phyloP scores from a whole-genome alignment of 495 filamentous ascomycete species.

The Penicillium macrosclerotiorum region DNA sequence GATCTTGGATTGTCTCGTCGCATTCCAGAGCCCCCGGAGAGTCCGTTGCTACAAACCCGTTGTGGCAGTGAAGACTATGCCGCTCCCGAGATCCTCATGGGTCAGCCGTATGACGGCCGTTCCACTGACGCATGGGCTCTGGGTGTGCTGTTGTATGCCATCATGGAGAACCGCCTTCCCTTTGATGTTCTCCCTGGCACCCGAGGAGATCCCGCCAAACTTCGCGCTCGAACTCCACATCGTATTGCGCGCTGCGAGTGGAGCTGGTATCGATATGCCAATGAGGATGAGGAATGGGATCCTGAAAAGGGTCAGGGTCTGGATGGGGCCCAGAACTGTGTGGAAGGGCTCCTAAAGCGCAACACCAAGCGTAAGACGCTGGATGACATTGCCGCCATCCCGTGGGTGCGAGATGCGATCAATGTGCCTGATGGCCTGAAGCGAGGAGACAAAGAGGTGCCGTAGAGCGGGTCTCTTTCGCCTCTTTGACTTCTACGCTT shows the following conservation, averaged over 20 bases:
- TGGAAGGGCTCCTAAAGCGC: constrained; percentile 79
- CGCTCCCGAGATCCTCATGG: constrained; percentile 92
- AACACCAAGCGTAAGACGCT: constrained; percentile 71
- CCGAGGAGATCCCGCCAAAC: constrained; percentile 63
- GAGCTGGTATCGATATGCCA: constrained; percentile 83
- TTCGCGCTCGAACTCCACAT: constrained; percentile 77
- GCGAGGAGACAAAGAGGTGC: constrained; percentile 63
- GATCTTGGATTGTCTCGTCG: constrained; percentile 89
- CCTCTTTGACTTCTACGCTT: not conserved
- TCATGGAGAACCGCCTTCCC: constrained; percentile 86
- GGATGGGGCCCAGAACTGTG: constrained; percentile 71
- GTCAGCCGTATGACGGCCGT: constrained; percentile 91
- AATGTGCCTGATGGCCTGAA: constrained; percentile 66
- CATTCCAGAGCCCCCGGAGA: constrained; percentile 68
- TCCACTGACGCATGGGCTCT: constrained; percentile 92
- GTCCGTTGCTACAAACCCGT: constrained; percentile 74
- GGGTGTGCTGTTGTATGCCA: constrained; percentile 87
- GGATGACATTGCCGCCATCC: constrained; percentile 63
- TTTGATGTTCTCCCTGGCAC: constrained; percentile 83
- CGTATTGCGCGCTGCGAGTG: constrained; percentile 94
- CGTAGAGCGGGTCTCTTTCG: constrained; percentile 41
- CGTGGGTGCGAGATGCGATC: constrained; percentile 78
- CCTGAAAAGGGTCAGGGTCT: constrained; percentile 57
- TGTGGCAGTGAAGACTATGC: constrained; percentile 98
- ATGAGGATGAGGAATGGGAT: constrained; percentile 71